Evolutionary conservation across 352 stramenopile species (phyloP), one percentile per base, ranked within the genome.

Genomic region (Phytopythium delawarense): DNA sequence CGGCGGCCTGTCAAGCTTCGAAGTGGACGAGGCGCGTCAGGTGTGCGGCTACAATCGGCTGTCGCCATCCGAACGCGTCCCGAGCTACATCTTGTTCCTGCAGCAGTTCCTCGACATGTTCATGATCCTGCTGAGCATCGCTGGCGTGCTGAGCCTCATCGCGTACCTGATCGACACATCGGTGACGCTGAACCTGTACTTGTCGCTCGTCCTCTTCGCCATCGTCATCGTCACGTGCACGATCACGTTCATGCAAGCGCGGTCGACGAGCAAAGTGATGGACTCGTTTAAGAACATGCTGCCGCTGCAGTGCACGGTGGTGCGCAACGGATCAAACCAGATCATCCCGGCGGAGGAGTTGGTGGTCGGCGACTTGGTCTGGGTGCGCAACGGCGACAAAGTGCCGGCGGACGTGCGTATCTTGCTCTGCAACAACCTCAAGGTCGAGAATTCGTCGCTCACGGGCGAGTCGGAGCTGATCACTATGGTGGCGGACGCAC

Each of bases 401-500:
- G 73, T 88, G 20, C 79, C 79, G 1, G 79, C 79, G 0, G 79
- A 86, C 44, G 13, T 84, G 12, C 67, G 76, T 2, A 70, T 88
- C 40, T 28, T 88, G 23, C 64, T 72, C 4, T 81, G 67, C 58
- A 77, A 65, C 63, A 74, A 74, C 34, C 68, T 88, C 20, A 85
- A 84, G 59, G 75, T 89, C 16, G 79, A 88, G 48, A 81, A 85
- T 63, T 89, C 79, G 53, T 87, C 73, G n/a, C 65, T 89, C 39
- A 87, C 75, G 20, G 79, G 79, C 34, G 79, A 89, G 50, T 79
- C 77, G 6, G 71, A 85, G 62, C 63, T 78, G 28, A 70, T 87
- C 15, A 63, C 61, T 1, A 61, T 76, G 40, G 72, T 67, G 6
- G 68, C 68, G 15, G 58, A 69, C 6, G 45, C 61, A 2, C 66